A percentile compares a stretch with the other conserved stretches of the same genome.
phyloP scores from a whole-genome alignment of 2,329 filamentous ascomycete genomes.

The Zalaria sp. region DNA sequence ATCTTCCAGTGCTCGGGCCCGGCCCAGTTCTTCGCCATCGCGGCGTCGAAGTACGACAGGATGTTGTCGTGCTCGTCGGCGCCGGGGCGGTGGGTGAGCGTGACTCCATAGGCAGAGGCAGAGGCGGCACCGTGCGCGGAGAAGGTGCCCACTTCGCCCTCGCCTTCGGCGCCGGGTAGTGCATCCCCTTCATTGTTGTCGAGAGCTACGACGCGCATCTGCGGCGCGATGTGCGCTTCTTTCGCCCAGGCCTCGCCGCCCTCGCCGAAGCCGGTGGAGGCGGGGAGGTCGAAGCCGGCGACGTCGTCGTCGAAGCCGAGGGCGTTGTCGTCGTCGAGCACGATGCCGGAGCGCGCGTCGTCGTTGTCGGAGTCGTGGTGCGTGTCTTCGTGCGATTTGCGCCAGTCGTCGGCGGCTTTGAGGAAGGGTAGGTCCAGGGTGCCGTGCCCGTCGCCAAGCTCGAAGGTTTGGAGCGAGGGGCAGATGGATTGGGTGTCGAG shows the following conservation, averaged over 20 bases:
- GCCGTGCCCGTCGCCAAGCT: conserved; percentile 73
- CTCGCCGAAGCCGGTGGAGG: conserved; percentile 78
- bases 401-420: conserved; percentile 72
- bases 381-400: conserved; percentile 41
- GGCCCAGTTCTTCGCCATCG: conserved; percentile 91
- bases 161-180: conserved; percentile 36
- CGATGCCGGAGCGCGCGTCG: conserved; percentile 62
- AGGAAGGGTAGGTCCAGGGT: conserved; percentile 85
- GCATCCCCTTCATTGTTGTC: conserved; percentile 45
- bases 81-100: conserved; percentile 49
- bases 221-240: conserved; percentile 74
- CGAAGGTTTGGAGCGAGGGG: conserved; percentile 85
- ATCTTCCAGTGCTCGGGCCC: conserved; percentile 99
- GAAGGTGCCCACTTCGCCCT: conserved; percentile 37
- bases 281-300: conserved; percentile 44
- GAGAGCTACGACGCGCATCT: conserved; percentile 72
- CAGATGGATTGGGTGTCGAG: conserved; percentile 86
- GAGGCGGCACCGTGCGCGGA: conserved; percentile 45
- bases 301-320: conserved; percentile 70
- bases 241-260: conserved; percentile 92
- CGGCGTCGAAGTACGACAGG: conserved; percentile 94
- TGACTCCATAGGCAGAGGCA: conserved; percentile 54
- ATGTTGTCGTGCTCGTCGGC: conserved; percentile 80
- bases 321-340: conserved; percentile 76
- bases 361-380: conserved; percentile 23